Conservation (phyloP, 2,329 filamentous ascomycete genomes). For the Epichloe baconii region DNA sequence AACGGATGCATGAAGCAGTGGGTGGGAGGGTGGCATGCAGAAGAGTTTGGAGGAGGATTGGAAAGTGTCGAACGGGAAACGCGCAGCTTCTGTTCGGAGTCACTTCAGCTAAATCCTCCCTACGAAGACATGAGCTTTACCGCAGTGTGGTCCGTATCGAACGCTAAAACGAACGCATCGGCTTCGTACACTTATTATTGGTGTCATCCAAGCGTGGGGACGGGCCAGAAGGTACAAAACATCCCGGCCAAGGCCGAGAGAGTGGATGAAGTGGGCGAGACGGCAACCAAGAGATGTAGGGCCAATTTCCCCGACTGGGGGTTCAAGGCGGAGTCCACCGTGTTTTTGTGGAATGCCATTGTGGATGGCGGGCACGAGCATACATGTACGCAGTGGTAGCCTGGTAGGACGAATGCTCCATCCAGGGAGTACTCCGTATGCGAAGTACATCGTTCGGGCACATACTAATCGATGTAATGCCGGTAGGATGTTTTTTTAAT, state of each 20-base stretch:
- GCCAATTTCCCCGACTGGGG: conserved; percentile 12
- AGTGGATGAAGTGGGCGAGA: conserved; percentile 1
- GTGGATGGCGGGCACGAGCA: conserved; percentile 7
- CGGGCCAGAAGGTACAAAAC: conserved; percentile 1
- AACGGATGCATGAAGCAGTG: conserved; percentile 1
- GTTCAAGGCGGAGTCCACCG: conserved; percentile 4
- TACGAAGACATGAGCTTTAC: no score
- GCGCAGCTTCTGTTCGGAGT: background rate
- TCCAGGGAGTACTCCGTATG: background rate
- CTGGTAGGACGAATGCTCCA: background rate
- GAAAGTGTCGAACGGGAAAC: background rate
- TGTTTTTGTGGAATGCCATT: background rate
- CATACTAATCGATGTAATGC: background rate
- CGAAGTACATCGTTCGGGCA: background rate
- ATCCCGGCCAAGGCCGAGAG: conserved; percentile 1
- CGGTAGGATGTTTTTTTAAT: no score
- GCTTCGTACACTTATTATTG: background rate
- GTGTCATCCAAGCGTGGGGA: conserved; percentile 1
- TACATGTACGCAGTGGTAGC: background rate
- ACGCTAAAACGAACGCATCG: background rate
- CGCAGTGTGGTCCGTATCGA: background rate
- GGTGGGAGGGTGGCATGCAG: background rate
- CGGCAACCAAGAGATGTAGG: conserved; percentile 2
- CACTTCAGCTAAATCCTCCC: background rate
- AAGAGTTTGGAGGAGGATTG: background rate